A percentile compares a stretch with the other conserved stretches of the same genome.
These are phyloP conservation scores for Lentinula detonsa DNA, from an alignment of 768 basidiomycete genomes.

Conservation along the genomic window DNA sequence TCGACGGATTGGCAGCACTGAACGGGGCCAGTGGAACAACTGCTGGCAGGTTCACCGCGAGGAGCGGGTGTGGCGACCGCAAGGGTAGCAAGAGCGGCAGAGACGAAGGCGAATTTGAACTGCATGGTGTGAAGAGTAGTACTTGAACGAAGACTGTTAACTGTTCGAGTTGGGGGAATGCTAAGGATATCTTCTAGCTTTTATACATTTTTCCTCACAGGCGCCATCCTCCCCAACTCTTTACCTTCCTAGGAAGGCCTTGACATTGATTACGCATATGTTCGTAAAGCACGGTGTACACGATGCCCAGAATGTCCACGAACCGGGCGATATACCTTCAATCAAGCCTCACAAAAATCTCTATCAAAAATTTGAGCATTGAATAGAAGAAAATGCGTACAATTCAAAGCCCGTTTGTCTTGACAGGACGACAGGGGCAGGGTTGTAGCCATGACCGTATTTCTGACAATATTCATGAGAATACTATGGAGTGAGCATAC, in stretches of 20 bases:
- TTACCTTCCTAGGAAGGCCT: too few species aligned
- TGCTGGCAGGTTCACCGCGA: too few species aligned
- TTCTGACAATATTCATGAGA: background rate
- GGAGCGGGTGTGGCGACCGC: background rate
- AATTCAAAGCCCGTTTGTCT: background rate
- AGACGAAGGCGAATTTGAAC: slow-evolving; percentile 3
- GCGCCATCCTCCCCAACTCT: background rate
- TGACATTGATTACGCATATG: too few species aligned
- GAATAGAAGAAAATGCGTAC: too few species aligned
- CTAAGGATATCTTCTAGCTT: background rate
- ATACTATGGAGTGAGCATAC: too few species aligned
- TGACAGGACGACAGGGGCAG: background rate
- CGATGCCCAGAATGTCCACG: background rate
- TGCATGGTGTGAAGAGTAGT: slow-evolving; percentile 1
- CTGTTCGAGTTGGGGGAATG: slow-evolving; percentile 3
- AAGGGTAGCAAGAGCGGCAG: background rate
- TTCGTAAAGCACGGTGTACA: background rate
- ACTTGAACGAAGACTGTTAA: background rate
- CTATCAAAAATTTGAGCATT: background rate
- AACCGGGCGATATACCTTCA: background rate
- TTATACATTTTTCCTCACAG: background rate
- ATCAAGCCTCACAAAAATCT: background rate
- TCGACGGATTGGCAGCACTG: slow-evolving; percentile 15
- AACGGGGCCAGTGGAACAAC: background rate
- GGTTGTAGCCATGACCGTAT: background rate